Conservation (phyloP, 768 basidiomycete genomes). For the Tylopilus vinaceipallidus region DNA sequence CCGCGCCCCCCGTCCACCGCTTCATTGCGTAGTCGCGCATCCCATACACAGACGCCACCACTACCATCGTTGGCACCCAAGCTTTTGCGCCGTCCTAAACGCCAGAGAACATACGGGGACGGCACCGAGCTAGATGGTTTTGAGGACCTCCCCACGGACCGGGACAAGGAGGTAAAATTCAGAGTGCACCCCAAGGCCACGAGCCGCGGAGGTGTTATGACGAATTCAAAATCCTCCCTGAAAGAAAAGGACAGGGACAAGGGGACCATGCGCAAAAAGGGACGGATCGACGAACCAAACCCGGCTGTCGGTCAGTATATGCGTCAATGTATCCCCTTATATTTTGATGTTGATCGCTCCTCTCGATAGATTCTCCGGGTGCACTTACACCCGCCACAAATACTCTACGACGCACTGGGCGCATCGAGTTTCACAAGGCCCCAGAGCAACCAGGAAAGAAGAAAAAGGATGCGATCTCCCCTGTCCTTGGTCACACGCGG, state of each 20-base stretch:
- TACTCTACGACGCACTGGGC: slow-evolving; percentile 54
- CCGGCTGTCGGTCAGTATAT: slow-evolving; percentile 38
- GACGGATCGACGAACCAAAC: slow-evolving; percentile 44
- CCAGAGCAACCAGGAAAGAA: slow-evolving; percentile 46
- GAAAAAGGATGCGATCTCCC: slow-evolving; percentile 51
- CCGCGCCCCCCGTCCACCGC: slow-evolving; percentile 57
- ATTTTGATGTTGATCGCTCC: background rate
- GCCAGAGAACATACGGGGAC: slow-evolving; percentile 73
- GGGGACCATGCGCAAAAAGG: slow-evolving; percentile 58
- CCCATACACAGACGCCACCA: slow-evolving; percentile 26
- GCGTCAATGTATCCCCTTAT: background rate
- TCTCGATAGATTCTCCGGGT: slow-evolving; percentile 18
- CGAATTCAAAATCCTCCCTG: slow-evolving; percentile 38
- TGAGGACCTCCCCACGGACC: slow-evolving; percentile 84
- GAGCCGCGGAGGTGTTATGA: slow-evolving; percentile 54
- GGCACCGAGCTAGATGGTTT: slow-evolving; percentile 88
- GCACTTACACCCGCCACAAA: slow-evolving; percentile 46
- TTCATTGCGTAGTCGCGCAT: slow-evolving; percentile 41
- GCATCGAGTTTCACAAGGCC: slow-evolving; percentile 52
- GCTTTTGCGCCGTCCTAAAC: slow-evolving; percentile 74
- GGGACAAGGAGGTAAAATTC: slow-evolving; percentile 75
- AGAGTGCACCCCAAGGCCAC: slow-evolving; percentile 71
- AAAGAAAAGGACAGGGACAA: slow-evolving; percentile 45
- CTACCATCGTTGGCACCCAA: slow-evolving; percentile 54
- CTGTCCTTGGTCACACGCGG: slow-evolving; percentile 44